phyloP scores from a whole-genome alignment of 805 yeast genomes.

The Sugiyamaella marilandica region DNA sequence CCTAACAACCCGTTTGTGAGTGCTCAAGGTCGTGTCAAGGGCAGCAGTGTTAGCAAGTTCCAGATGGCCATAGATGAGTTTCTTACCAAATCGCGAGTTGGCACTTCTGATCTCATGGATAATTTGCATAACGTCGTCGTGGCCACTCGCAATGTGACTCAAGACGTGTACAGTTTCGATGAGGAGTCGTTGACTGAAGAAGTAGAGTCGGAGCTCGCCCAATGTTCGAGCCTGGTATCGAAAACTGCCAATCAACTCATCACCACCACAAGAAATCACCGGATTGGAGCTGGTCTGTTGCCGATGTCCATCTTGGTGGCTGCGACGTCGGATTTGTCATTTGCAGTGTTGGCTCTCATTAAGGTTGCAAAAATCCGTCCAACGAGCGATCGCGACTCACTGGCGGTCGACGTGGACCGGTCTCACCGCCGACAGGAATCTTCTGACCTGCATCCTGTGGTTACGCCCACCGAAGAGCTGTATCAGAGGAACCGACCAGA shows the following conservation, averaged over 20 bases:
- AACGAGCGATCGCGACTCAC: constrained; percentile 1
- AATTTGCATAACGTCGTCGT: constrained; percentile 33
- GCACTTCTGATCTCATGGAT: constrained; percentile 27
- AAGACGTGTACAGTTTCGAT: constrained; percentile 11
- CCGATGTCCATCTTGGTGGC: constrained; percentile 71
- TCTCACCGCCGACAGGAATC: not conserved
- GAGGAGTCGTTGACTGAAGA: constrained; percentile 8
- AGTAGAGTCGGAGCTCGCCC: constrained; percentile 20
- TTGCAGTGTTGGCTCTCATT: constrained; percentile 44
- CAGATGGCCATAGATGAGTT: constrained; percentile 33
- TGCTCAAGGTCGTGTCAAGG: constrained; percentile 28
- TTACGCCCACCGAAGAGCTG: constrained; percentile 10
- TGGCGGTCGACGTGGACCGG: not conserved
- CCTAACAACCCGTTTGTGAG: constrained; percentile 19
- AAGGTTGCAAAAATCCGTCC: constrained; percentile 28
- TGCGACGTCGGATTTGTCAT: constrained; percentile 68
- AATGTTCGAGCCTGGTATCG: constrained; percentile 42
- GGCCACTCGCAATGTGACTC: constrained; percentile 29
- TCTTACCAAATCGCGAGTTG: constrained; percentile 28
- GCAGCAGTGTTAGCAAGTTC: constrained; percentile 26
- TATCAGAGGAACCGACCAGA: not conserved
- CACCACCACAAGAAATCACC: constrained; percentile 70
- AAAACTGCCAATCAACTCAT: constrained; percentile 70
- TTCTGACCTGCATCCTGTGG: constrained; percentile 5
- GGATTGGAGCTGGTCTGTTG: constrained; percentile 55